These are phyloP conservation scores for Linanthus parryae DNA, from an alignment of 148 eudicot species.

Conservation along the genomic window DNA sequence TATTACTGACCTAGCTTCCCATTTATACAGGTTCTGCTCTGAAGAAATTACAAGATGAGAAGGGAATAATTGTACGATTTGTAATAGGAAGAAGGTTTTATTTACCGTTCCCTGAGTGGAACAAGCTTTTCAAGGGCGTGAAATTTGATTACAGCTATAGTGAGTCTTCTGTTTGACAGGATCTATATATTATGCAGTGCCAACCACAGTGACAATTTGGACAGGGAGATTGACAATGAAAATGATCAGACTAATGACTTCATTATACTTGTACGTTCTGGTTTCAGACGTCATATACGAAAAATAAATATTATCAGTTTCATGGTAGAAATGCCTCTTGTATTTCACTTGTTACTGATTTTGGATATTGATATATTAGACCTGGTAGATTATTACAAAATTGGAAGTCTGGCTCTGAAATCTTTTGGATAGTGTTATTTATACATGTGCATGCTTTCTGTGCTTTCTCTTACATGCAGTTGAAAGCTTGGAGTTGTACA, in stretches of 20 bases:
- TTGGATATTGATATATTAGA: too few relatives aligned
- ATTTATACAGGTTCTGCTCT: constrained; percentile 47
- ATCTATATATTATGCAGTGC: constrained; percentile 42
- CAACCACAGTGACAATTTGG: constrained; percentile 49
- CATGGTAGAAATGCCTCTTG: background rate
- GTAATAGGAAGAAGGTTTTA: constrained; percentile 83
- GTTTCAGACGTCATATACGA: background rate
- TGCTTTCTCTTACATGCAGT: too few relatives aligned
- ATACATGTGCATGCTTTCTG: too few relatives aligned
- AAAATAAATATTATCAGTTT: background rate
- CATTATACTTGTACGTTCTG: constrained; percentile 54
- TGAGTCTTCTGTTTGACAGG: constrained; percentile 12
- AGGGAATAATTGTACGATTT: constrained; percentile 83
- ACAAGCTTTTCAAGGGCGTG: too few relatives aligned
- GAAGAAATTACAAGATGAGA: constrained; percentile 52
- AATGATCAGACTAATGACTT: constrained; percentile 42
- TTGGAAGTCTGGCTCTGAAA: too few relatives aligned
- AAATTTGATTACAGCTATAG: background rate
- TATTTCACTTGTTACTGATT: too few relatives aligned
- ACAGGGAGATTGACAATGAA: constrained; percentile 56
- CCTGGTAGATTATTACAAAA: too few relatives aligned
- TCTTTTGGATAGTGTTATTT: too few relatives aligned
- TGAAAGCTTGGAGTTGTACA: too few relatives aligned
- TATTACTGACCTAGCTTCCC: constrained; percentile 7
- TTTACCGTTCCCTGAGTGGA: too few relatives aligned